A percentile compares a stretch with the other conserved stretches of the same genome.
phyloP scores from a whole-genome alignment of 177 flowering plant genomes.

The Telopea speciosissima region DNA sequence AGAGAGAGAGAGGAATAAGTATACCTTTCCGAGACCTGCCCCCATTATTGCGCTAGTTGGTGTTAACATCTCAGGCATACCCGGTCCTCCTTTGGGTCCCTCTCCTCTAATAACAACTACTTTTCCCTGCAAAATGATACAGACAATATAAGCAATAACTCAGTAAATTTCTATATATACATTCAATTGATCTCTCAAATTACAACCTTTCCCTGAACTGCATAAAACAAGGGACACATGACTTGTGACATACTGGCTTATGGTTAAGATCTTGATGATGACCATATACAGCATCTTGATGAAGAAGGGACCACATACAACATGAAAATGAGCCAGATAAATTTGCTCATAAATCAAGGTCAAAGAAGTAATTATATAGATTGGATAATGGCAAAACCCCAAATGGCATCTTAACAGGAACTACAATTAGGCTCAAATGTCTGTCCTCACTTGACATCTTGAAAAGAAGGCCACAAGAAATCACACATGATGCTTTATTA shows the following conservation, averaged over 20 bases:
- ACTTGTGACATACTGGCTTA: background rate
- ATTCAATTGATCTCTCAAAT: background rate
- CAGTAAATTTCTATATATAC: background rate
- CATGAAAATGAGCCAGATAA: too few species aligned
- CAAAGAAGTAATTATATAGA: too few species aligned
- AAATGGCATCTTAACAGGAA: too few species aligned
- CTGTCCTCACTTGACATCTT: too few species aligned
- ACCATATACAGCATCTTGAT: too few species aligned
- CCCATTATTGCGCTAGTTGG: slow-evolving; percentile 99
- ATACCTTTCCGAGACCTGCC: slow-evolving; percentile 98
- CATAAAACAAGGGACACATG: too few species aligned
- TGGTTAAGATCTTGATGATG: background rate
- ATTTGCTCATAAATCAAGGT: too few species aligned
- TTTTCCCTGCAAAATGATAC: slow-evolving; percentile 57
- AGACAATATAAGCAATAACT: slow-evolving; percentile 6
- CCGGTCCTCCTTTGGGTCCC: slow-evolving; percentile 99
- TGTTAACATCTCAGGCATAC: slow-evolving; percentile 99
- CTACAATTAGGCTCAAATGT: too few species aligned
- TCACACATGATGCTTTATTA: too few species aligned
- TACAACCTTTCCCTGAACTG: background rate
- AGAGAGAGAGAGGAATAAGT: background rate
- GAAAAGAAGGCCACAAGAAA: too few species aligned
- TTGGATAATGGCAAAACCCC: too few species aligned
- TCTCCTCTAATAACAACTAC: slow-evolving; percentile 94
- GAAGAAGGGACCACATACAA: too few species aligned